Conservation (phyloP, 148 eudicot species). For the Rhododendron williamsianum region DNA sequence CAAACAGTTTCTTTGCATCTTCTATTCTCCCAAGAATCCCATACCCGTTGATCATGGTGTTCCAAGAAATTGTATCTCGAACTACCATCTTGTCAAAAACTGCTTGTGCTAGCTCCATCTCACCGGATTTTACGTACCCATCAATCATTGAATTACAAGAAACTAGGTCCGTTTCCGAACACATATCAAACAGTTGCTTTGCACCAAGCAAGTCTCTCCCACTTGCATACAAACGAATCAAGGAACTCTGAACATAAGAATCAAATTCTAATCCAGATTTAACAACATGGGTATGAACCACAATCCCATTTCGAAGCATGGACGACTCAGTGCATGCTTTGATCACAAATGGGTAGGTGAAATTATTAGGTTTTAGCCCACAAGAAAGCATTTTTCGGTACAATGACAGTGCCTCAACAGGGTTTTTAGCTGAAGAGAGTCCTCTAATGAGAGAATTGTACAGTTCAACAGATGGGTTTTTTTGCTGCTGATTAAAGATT, state of each 20-base stretch:
- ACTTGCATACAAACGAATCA: conserved; percentile 31
- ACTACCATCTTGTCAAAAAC: conserved; percentile 22
- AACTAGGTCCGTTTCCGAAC: conserved; percentile 20
- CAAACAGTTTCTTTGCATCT: conserved; percentile 28
- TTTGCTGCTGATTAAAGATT: conserved; percentile 23
- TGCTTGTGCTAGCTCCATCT: conserved; percentile 19
- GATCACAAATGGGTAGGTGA: conserved; percentile 31
- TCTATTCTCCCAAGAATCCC: conserved; percentile 20
- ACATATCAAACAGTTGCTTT: conserved; percentile 21
- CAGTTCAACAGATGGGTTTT: conserved; percentile 24
- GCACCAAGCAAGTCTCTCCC: conserved; percentile 22
- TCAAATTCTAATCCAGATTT: conserved; percentile 27
- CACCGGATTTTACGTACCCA: conserved; percentile 23
- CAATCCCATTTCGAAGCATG: conserved; percentile 14
- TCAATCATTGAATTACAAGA: conserved; percentile 34
- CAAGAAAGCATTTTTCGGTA: conserved; percentile 19
- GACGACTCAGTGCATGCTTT: conserved; percentile 23
- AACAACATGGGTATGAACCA: conserved; percentile 29
- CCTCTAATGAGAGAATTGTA: conserved; percentile 37
- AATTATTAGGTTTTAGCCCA: conserved; percentile 26
- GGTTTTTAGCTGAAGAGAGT: conserved; percentile 17
- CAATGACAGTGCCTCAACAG: conserved; percentile 20
- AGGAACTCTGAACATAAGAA: conserved; percentile 29
- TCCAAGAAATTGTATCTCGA: conserved; percentile 27
- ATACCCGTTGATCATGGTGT: conserved; percentile 28